A percentile compares a stretch with the other conserved stretches of the same genome.
Evolutionary conservation across 768 basidiomycete species (phyloP).

Genomic region (Coprinopsis marcescibilis): DNA sequence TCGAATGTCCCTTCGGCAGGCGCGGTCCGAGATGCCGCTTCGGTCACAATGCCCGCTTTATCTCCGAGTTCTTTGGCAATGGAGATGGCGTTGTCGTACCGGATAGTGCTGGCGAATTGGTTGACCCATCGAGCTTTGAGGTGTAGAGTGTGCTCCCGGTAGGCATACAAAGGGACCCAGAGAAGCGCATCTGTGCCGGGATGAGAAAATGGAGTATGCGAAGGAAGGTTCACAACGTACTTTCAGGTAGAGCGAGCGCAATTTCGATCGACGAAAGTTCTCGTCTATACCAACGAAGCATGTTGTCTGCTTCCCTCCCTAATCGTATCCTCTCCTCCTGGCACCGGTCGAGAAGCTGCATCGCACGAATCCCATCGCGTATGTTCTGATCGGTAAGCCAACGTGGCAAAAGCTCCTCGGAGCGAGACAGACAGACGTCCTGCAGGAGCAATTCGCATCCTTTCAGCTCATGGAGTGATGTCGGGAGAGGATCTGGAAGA

Average conservation of each 20-base stretch:
- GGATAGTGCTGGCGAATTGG: not conserved
- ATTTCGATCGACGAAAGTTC: not conserved
- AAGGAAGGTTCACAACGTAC: not conserved
- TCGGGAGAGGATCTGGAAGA: slow-evolving; percentile 26
- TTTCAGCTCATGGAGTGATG: slow-evolving; percentile 20
- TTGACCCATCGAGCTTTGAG: no score
- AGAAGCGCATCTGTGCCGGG: not conserved
- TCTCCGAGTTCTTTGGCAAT: not conserved
- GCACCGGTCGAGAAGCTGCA: not conserved
- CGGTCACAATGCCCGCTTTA: not conserved
- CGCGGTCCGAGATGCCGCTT: not conserved
- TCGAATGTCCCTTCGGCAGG: not conserved
- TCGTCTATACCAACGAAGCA: not conserved
- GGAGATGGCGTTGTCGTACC: not conserved
- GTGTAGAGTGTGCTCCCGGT: no score
- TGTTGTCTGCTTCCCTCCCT: not conserved
- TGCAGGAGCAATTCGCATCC: slow-evolving; percentile 25
- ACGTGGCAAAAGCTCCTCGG: not conserved
- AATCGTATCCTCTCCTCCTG: not conserved
- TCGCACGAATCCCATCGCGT: not conserved
- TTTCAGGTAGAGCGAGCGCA: not conserved
- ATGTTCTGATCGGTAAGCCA: slow-evolving; percentile 1
- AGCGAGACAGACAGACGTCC: slow-evolving; percentile 27
- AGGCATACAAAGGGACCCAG: not conserved
- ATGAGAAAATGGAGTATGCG: not conserved